These are phyloP conservation scores for Leishmania martiniquensis DNA, from an alignment of 208 protist species.

Conservation along the genomic window DNA sequence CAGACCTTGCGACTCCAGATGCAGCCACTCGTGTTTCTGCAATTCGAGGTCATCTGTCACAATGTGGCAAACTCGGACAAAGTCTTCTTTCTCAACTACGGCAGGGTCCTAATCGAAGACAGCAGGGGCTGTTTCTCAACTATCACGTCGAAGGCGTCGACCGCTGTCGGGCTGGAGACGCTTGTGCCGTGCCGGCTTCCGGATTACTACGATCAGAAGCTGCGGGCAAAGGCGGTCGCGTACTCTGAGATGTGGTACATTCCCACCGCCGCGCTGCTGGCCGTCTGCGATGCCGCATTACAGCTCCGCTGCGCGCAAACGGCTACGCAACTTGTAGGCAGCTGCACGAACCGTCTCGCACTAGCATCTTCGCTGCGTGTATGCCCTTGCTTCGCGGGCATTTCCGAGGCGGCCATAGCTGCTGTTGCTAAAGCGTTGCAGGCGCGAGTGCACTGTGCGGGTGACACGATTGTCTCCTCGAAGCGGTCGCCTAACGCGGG, in stretches of 20 bases:
- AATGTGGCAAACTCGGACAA: constrained; percentile 62
- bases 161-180: constrained; percentile 50
- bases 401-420: constrained; percentile 36
- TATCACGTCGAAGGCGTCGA: neutral
- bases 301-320: constrained; percentile 33
- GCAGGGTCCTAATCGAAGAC: constrained; percentile 39
- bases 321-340: constrained; percentile 26
- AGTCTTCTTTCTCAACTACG: constrained; percentile 63
- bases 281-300: constrained; percentile 36
- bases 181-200: constrained; percentile 49
- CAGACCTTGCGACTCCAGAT: constrained; percentile 48
- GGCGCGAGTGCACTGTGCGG: constrained; percentile 42
- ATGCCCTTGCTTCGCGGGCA: constrained; percentile 39
- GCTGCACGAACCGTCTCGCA: constrained; percentile 10
- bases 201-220: constrained; percentile 30
- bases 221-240: constrained; percentile 25
- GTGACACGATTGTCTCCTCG: constrained; percentile 35
- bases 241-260: constrained; percentile 75
- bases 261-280: constrained; percentile 20
- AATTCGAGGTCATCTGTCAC: constrained; percentile 51
- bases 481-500: constrained; percentile 27
- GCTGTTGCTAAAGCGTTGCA: constrained; percentile 37
- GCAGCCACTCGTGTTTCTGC: constrained; percentile 45
- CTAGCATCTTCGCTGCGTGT: constrained; percentile 31
- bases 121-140: neutral